Conservation (phyloP, 2,329 filamentous ascomycete species). For the Fusarium sp. region DNA sequence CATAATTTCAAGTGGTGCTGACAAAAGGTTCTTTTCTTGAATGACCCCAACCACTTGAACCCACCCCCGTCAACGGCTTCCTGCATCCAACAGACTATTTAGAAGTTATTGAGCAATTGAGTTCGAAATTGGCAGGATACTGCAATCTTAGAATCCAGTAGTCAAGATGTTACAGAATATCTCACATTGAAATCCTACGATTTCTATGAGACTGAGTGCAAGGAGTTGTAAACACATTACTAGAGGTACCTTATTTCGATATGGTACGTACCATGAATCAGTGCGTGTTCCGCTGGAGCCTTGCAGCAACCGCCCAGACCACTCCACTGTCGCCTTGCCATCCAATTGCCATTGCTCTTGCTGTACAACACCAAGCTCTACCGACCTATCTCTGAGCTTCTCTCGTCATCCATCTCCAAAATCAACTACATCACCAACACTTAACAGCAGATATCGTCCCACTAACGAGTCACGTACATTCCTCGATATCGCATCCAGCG, state of each 20-base stretch:
- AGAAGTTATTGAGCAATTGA: neutral
- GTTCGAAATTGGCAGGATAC: neutral
- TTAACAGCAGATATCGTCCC: constrained; percentile 4
- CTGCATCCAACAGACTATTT: neutral
- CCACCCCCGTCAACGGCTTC: neutral
- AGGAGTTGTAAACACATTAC: neutral
- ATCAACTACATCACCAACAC: constrained; percentile 18
- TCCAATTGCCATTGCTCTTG: constrained; percentile 30
- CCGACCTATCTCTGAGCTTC: constrained; percentile 38
- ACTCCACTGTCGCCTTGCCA: constrained; percentile 41
- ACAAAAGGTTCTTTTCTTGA: neutral
- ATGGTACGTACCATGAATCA: constrained; percentile 17
- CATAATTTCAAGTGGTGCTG: neutral
- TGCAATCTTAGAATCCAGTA: neutral
- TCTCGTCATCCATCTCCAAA: constrained; percentile 44
- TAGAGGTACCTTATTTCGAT: neutral
- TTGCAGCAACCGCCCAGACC: constrained; percentile 40
- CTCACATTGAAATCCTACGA: neutral
- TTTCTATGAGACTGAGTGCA: neutral
- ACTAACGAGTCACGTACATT: neutral
- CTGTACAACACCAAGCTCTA: constrained; percentile 40
- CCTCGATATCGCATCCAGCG: neutral
- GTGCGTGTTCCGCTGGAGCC: constrained; percentile 51
- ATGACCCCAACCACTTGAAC: too few species aligned
- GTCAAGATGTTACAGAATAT: neutral